Base-by-base conservation (phyloP, 257 asterid species). In the Fraxinus americana region DNA sequence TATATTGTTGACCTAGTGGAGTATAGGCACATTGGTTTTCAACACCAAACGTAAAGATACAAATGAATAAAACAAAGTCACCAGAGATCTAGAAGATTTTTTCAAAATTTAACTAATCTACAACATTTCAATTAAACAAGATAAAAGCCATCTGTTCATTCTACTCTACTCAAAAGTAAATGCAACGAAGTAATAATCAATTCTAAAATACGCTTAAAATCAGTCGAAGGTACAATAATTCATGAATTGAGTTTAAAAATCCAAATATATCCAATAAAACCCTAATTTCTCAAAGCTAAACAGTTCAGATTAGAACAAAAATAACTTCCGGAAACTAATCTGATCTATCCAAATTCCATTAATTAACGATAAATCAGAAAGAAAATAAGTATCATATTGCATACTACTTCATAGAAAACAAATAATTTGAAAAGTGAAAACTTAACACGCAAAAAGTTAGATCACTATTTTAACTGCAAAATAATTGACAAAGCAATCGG, bases 331-430 rank as follows among this genome's bases (percentile, higher is more conserved):
- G 29, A 71, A 68, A 65, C 32, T 73, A 41, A 34, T 66, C 71
- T 67, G 80, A 79, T 85, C 79, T 34, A 77, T 75, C 67, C 34
- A 63, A 27, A 70, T 67, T 67, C 48, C 38, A 67, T 2, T n/a
- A n/a, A 63, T 25, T 63, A 63, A 23, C 68, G 27, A 21, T 5
- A 25, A 63, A 25, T 63, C 4, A 63, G 19, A 63, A 23, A 25
- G 29, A 21, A 21, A 7, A 23, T 11, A 63, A 23, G 17, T 25
- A 63, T 63, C 2, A 63, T 7, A 59, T 9, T 63, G 17, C 34
- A 25, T 11, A 27, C 7, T 11, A 48, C 72, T 35, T 34, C 4
- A 23, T 9, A 8, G 2, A 69, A 30, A 63, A 25, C 17, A 25
- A 25, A 68, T 70, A 76, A 16, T 65, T 54, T 63, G 80, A 78